These are phyloP conservation scores for Funneliformis geosporum DNA, from an alignment of 192 early-diverging fungal species.

Conservation along the genomic window DNA sequence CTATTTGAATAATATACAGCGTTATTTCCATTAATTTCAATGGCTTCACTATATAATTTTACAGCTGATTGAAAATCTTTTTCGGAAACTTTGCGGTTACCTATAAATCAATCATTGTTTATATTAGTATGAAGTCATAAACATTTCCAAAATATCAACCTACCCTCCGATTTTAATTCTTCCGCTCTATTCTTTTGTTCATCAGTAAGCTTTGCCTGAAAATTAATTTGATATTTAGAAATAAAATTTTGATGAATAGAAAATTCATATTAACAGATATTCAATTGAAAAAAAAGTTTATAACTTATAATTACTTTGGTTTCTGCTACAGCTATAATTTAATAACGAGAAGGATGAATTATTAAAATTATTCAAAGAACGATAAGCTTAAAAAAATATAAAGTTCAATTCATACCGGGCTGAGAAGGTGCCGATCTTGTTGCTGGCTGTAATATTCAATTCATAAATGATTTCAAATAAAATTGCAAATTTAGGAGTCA, in stretches of 20 bases:
- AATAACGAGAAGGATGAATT: not conserved
- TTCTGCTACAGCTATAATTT: constrained; percentile 1
- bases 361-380: not conserved
- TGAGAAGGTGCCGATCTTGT: not conserved
- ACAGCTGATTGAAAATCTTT: constrained; percentile 87
- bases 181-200: constrained; percentile 83
- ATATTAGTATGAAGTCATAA: not conserved
- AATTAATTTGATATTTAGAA: not conserved
- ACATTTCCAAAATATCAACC: not conserved
- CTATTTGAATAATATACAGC: constrained; percentile 98
- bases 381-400: not conserved
- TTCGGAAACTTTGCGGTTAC: constrained; percentile 81
- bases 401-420: not conserved
- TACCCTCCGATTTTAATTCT: constrained; percentile 74
- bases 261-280: not conserved
- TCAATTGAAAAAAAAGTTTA: not conserved
- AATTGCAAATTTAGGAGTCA: not conserved
- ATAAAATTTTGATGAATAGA: not conserved
- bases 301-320: not conserved
- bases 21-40: constrained; percentile 76
- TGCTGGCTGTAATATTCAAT: not conserved
- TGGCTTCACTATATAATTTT: constrained; percentile 87
- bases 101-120: constrained; percentile 29
- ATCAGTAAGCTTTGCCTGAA: constrained; percentile 44
- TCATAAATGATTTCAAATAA: not conserved